Base-by-base conservation (phyloP, 78 protist genomes). In the Chrysochromulina parva region DNA sequence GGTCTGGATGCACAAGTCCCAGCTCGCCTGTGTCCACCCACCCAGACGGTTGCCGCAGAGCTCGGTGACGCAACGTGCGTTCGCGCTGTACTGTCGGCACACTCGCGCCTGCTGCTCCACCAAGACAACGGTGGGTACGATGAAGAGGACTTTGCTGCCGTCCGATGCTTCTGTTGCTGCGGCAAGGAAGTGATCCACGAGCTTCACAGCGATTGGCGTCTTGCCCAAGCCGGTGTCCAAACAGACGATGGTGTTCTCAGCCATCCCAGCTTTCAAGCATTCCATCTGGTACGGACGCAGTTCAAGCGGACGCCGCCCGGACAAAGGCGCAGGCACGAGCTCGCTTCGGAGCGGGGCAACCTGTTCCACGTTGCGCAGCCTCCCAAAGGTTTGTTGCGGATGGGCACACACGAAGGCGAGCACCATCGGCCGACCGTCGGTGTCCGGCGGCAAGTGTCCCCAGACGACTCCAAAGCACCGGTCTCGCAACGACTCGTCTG, bases 181-280 rank as follows among this genome's bases (percentile, higher is more conserved):
- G 14, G 1, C 57, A 16, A 84, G 6, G 88, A 84, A n/a, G 73
- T 84, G 73, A 2, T 57, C 53, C 57, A 84, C 59, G 22, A 48
- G n/a, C 6, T n/a, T 6, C 2, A 19, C 53, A 0, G 88, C 88
- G 88, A 84, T 59, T 2, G 59, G 88, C 6, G 88, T 84, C 73
- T 84, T 84, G 69, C 88, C 88, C 52, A 14, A 20, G 28, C 86
- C 86, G 19, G 86, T 80, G 47, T n/a, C 28, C 50, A 81, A 17
- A 14, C 52, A n/a, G 20, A 81, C 67, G 53, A 81, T 54, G 38
- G 88, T 81, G 88, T 22, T 28, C 4, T 22, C 13, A 5, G 10
- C 48, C 13, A 1, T 69, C 50, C 14, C 76, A 2, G 22, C 13
- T 11, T 69, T 48, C 50, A 69, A 3, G 24, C 24, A 3, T 48